A percentile compares a stretch with the other conserved stretches of the same genome.
phyloP scores from a whole-genome alignment of 2,329 filamentous ascomycete genomes.

The Diaporthe ilicicola region DNA sequence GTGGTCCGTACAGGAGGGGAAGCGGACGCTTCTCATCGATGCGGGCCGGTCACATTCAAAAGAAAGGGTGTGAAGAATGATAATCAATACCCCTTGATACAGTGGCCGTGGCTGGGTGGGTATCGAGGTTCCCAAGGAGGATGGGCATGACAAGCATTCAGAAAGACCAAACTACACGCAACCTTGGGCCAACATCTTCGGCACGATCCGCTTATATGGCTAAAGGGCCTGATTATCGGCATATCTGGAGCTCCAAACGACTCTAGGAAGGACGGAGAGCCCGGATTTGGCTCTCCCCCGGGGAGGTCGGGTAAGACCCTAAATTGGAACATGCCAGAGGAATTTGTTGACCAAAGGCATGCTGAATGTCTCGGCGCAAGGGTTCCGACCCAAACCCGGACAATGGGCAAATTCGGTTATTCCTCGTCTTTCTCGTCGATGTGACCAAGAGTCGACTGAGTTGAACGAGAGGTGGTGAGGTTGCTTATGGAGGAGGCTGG shows the following conservation, averaged over 20 bases:
- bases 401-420: too few species aligned
- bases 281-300: neutral
- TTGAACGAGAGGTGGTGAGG: neutral
- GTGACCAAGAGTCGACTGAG: too few species aligned
- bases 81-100: neutral
- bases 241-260: too few species aligned
- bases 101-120: conserved; percentile 1
- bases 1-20: neutral
- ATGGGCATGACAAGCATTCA: neutral
- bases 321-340: too few species aligned
- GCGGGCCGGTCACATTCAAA: neutral
- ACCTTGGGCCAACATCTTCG: neutral
- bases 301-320: too few species aligned
- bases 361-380: too few species aligned
- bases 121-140: neutral
- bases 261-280: too few species aligned
- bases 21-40: conserved; percentile 14
- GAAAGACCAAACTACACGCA: neutral
- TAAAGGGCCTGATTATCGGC: too few species aligned
- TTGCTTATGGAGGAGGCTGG: neutral
- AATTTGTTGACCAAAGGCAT: too few species aligned
- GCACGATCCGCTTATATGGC: neutral
- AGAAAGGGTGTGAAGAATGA: neutral
- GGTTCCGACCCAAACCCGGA: too few species aligned
- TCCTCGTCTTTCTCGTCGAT: too few species aligned